Percentiles rank a stretch among this genome's conserved stretches.
phyloP scores from a whole-genome alignment of 2,329 filamentous ascomycete genomes.

The Monosporascus sp. region DNA sequence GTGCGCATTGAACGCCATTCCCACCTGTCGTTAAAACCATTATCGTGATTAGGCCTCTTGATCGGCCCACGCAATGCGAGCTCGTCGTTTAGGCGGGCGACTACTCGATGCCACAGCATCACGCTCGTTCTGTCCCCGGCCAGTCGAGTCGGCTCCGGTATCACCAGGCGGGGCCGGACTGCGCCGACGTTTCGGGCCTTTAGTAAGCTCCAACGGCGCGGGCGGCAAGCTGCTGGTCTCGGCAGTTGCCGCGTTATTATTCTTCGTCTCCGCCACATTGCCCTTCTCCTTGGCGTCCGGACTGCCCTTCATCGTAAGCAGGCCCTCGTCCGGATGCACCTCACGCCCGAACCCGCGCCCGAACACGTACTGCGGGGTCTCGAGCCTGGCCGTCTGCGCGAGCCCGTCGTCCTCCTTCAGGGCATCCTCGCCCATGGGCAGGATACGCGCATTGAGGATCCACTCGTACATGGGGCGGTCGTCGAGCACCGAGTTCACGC shows the following conservation, averaged over 20 bases:
- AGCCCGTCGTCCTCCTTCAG: constrained; percentile 24
- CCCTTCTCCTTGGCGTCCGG: not conserved
- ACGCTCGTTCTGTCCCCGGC: not conserved
- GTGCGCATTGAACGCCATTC: too few relatives aligned
- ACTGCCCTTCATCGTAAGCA: constrained; percentile 23
- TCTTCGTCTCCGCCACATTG: constrained; percentile 2
- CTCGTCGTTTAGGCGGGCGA: constrained; percentile 2
- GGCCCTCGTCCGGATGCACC: constrained; percentile 40
- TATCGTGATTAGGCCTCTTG: not conserved
- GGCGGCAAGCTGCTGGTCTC: not conserved
- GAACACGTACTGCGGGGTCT: constrained; percentile 44
- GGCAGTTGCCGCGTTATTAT: not conserved
- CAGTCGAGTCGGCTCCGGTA: not conserved
- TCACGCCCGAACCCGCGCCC: constrained; percentile 41
- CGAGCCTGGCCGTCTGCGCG: constrained; percentile 44
- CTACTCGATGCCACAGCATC: not conserved
- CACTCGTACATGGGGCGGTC: constrained; percentile 53
- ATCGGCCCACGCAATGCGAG: constrained; percentile 9
- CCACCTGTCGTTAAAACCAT: too few relatives aligned
- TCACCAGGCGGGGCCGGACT: constrained; percentile 2
- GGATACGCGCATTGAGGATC: constrained; percentile 48
- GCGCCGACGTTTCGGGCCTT: constrained; percentile 11
- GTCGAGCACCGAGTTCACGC: constrained; percentile 52
- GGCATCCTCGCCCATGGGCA: constrained; percentile 19
- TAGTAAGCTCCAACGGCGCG: constrained; percentile 5